A percentile compares a stretch with the other conserved stretches of the same genome.
phyloP scores from a whole-genome alignment of 2,329 filamentous ascomycete genomes.

The Coniochaeta prunicola region DNA sequence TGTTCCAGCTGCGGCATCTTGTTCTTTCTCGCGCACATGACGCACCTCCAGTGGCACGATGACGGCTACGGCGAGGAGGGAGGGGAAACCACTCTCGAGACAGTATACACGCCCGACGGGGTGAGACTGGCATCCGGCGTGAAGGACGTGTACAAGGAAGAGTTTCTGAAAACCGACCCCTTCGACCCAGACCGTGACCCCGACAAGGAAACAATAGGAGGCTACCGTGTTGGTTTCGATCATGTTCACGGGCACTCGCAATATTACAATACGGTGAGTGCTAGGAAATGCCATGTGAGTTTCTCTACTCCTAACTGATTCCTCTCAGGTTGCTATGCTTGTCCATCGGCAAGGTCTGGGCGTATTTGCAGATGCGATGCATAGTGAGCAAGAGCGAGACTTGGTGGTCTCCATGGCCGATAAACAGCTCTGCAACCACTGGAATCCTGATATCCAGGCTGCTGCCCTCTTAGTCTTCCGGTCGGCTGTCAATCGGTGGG shows the following conservation, averaged over 20 bases:
- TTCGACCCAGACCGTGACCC: not conserved
- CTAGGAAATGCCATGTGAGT: not conserved
- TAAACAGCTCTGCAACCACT: not conserved
- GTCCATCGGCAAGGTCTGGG: not conserved
- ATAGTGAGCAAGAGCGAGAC: not conserved
- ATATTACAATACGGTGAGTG: not conserved
- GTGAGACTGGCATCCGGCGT: not conserved
- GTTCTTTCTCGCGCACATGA: slow-evolving; percentile 14
- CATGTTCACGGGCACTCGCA: not conserved
- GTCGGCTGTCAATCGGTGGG: not conserved
- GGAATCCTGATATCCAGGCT: not conserved
- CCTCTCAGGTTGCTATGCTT: not conserved
- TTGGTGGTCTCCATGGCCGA: not conserved
- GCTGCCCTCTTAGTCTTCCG: not conserved
- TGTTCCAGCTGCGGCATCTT: slow-evolving; percentile 8
- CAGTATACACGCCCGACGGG: not conserved
- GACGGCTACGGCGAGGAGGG: not conserved
- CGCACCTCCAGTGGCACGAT: slow-evolving; percentile 3
- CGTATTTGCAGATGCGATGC: not conserved
- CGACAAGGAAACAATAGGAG: not conserved
- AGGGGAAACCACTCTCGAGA: not conserved
- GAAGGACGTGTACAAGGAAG: not conserved
- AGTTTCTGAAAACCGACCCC: not conserved
- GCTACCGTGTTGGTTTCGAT: not conserved
- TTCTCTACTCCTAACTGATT: not conserved